Conservation (phyloP, 805 yeast genomes). For the Starmerella powellii region DNA sequence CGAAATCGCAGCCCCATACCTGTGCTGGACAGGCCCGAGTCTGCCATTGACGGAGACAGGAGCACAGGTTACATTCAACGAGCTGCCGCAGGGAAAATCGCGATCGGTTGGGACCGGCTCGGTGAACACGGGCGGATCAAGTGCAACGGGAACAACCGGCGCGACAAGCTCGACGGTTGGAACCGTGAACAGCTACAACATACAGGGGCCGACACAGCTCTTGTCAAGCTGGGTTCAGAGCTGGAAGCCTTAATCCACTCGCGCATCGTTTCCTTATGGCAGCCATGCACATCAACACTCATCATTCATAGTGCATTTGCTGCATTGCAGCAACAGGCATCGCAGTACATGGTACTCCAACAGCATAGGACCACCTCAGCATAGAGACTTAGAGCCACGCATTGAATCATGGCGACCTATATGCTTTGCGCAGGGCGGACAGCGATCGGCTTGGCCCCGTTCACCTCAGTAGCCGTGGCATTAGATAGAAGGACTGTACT, state of each 20-base stretch:
- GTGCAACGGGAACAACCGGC: background rate
- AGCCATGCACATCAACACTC: background rate
- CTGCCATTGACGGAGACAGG: background rate
- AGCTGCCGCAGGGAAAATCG: background rate
- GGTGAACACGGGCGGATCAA: constrained; percentile 1
- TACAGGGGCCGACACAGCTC: constrained; percentile 1
- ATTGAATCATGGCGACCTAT: no score
- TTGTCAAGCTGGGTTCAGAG: background rate
- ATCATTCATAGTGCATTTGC: background rate
- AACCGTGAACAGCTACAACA: constrained; percentile 5
- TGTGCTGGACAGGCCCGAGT: constrained; percentile 3
- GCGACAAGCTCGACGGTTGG: background rate
- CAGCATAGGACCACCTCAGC: no score
- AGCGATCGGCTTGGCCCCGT: no score
- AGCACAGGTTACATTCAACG: background rate
- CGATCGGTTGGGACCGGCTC: background rate
- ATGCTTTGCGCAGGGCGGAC: no score
- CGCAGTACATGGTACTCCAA: no score
- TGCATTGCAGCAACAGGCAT: no score
- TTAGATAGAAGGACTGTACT: no score
- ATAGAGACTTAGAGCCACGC: no score
- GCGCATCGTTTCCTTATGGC: background rate
- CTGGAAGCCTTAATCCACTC: background rate
- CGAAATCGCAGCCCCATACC: constrained; percentile 1
- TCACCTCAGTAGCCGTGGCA: no score